Percentiles rank a stretch among this genome's conserved stretches.
Conservation (phyloP, 371 early-diverging fungal species). For the Sporodiniella umbellata region DNA sequence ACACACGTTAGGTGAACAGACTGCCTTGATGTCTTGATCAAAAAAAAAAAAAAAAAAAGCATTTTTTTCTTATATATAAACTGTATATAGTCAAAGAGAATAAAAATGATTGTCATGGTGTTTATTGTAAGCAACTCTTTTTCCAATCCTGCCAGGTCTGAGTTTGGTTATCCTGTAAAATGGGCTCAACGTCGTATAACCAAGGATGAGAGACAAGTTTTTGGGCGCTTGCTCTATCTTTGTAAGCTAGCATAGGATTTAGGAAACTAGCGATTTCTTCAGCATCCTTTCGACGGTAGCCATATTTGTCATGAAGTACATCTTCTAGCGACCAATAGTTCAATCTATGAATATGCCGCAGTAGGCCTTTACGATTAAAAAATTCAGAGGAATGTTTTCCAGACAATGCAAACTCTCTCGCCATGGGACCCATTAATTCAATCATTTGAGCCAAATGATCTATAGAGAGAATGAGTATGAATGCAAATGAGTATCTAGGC, state of each 20-base stretch:
- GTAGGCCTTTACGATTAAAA: slow-evolving; percentile 76
- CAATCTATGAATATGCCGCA: slow-evolving; percentile 83
- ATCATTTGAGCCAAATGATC: slow-evolving; percentile 97
- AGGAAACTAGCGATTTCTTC: slow-evolving; percentile 63
- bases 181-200: slow-evolving; percentile 46
- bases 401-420: slow-evolving; percentile 64
- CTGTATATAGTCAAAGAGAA: no score
- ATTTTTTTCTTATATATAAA: no score
- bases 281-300: slow-evolving; percentile 52
- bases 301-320: slow-evolving; percentile 84
- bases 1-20: no score
- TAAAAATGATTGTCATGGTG: background rate
- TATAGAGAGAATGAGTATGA: no score
- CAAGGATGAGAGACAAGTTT: slow-evolving; percentile 62
- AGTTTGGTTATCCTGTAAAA: slow-evolving; percentile 30
- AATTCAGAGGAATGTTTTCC: slow-evolving; percentile 77
- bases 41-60: no score
- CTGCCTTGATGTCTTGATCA: no score
- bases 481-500: no score
- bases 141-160: slow-evolving; percentile 44
- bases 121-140: background rate
- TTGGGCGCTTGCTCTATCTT: slow-evolving; percentile 53
- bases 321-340: slow-evolving; percentile 79
- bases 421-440: slow-evolving; percentile 86
- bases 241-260: slow-evolving; percentile 72